Evolutionary conservation across 2,329 filamentous ascomycete genomes (phyloP), one percentile per base, ranked within the genome.

Genomic region (Ceratocystis ficicola): DNA sequence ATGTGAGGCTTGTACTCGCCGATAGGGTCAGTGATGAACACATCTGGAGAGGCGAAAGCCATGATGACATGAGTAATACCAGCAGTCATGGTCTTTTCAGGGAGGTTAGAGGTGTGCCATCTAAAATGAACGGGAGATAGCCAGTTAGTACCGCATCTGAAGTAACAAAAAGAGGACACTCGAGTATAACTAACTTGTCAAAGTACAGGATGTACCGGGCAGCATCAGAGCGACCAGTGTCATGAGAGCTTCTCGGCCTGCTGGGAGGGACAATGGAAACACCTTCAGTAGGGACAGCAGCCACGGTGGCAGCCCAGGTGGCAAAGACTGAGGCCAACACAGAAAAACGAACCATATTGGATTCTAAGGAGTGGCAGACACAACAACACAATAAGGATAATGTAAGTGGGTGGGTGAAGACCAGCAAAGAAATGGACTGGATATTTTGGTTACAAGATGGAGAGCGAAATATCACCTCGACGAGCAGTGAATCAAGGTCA

Each of bases 1-100:
- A 78, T 81, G 70, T 85, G 85, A 5, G 86, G 72, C 0, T 80
- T 78, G 75, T 79, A 84, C 3, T 73, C 71, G 3, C 71, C 66
- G 1, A 74, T 73, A 0, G 71, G 68, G 12, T 57, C 52, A 17
- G 25, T 57, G 67, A 82, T 83, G 74, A 86, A 85, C n/a, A 74
- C 68, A 8, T 76, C 74, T 0, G 83, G 80, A 25, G 22, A 25
- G 22, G 22, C 22, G 22, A 25, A 25, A 25, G 22, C 22, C 22
- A 25, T 25, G 22, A 25, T 25, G 22, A 25, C 22, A 25, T 25
- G 22, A 25, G 22, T 25, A 25, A 25, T 25, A 25, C 22, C 22
- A 25, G 22, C 22, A 25, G 22, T 25, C 22, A 25, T 25, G 22
- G 22, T 2, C 22, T 25, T 25, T 2, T 25, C 22, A 25, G 22